A percentile compares a stretch with the other conserved stretches of the same genome.
phyloP scores from a whole-genome alignment of 768 basidiomycete genomes.

The Mycena latifolia region DNA sequence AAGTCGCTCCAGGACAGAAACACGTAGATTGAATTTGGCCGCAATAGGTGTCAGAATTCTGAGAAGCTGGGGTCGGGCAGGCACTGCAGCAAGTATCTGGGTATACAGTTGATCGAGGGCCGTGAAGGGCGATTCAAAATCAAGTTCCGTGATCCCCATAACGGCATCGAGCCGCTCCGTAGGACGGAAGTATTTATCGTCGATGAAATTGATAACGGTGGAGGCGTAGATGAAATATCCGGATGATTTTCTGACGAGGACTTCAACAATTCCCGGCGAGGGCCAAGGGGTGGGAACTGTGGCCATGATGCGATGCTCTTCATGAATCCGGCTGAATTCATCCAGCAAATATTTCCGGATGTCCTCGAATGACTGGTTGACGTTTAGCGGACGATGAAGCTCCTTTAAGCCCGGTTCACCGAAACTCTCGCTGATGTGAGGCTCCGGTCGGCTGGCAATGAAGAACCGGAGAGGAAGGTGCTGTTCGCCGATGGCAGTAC shows the following conservation, averaged over 20 bases:
- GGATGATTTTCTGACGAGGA: background rate
- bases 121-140: background rate
- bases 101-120: too few relatives aligned
- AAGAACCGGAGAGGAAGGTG: background rate
- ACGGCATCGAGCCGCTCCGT: background rate
- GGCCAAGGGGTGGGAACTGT: background rate
- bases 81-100: too few relatives aligned
- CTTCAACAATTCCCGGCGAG: background rate
- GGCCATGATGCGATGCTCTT: background rate
- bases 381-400: background rate
- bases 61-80: too few relatives aligned
- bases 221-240: slow-evolving; percentile 3
- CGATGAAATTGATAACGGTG: background rate
- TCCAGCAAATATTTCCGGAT: background rate
- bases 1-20: too few relatives aligned
- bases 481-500: background rate
- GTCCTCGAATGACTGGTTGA: background rate
- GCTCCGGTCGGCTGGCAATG: slow-evolving; percentile 2
- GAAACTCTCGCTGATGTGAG: background rate
- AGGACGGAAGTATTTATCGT: background rate
- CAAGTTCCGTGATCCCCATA: background rate
- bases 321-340: background rate
- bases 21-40: too few relatives aligned
- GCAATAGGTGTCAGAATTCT: too few relatives aligned
- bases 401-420: background rate